Evolutionary conservation across 1,284 basidiomycete genomes (phyloP).

Genomic region (Papiliotrema nemorosa): DNA sequence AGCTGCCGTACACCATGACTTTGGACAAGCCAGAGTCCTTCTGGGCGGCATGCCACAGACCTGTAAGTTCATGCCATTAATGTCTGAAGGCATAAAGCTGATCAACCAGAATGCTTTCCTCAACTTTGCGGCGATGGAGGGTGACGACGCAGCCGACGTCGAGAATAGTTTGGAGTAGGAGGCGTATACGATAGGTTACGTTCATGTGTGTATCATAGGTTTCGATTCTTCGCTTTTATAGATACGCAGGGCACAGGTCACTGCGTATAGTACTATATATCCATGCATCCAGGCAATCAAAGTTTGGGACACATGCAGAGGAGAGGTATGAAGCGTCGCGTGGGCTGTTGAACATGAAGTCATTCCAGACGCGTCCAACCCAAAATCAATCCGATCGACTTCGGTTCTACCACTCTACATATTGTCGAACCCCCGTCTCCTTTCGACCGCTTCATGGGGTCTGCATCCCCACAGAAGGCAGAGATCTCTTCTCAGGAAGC

Average conservation of each 20-base stretch:
- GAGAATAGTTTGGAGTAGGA: constrained; percentile 59
- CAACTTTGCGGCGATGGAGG: constrained; percentile 82
- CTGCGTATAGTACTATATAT: too few species aligned
- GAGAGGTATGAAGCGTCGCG: not conserved
- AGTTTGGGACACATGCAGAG: too few species aligned
- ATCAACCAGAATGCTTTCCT: constrained; percentile 72
- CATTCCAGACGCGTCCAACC: not conserved
- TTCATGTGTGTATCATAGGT: constrained; percentile 2
- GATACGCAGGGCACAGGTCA: too few species aligned
- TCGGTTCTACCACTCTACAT: not conserved
- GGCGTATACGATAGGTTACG: not conserved
- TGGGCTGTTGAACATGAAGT: not conserved
- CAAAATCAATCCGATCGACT: too few species aligned
- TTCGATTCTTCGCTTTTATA: not conserved
- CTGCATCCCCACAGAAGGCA: not conserved
- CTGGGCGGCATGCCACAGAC: constrained; percentile 94
- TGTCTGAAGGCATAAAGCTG: not conserved
- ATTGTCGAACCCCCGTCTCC: not conserved
- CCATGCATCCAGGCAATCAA: too few species aligned
- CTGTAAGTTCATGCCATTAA: constrained; percentile 25
- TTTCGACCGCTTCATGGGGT: too few species aligned
- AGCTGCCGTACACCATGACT: constrained; percentile 76
- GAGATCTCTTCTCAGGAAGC: too few species aligned
- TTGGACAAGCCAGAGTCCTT: constrained; percentile 88
- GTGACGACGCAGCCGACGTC: constrained; percentile 83